These are phyloP conservation scores for Tolypocladium amazonense DNA, from an alignment of 2,329 filamentous ascomycete genomes.

Conservation along the genomic window DNA sequence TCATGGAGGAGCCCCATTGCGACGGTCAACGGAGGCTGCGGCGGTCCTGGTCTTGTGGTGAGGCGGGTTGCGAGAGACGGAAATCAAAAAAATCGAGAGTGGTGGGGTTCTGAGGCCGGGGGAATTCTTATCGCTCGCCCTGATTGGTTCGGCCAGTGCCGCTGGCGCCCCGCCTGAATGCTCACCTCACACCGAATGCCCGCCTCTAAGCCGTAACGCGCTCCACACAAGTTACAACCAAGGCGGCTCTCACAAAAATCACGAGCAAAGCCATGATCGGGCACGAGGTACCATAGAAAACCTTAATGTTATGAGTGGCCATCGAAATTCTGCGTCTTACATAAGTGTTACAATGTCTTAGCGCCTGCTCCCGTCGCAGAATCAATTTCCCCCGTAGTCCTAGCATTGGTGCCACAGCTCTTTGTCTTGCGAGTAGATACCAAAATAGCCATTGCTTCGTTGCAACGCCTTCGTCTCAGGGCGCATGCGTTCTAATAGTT, in stretches of 20 bases:
- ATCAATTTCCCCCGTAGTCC: neutral
- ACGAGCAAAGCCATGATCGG: neutral
- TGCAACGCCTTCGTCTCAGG: neutral
- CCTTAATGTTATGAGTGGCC: neutral
- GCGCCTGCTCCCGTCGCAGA: neutral
- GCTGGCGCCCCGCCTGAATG: neutral
- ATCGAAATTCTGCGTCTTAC: neutral
- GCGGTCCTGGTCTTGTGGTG: neutral
- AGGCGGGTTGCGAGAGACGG: neutral
- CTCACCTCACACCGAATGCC: neutral
- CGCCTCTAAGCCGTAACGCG: no score
- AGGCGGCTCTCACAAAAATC: neutral
- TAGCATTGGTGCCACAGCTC: neutral
- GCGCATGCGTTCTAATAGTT: constrained; percentile 56
- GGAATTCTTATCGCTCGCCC: constrained; percentile 13
- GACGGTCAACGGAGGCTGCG: constrained; percentile 3
- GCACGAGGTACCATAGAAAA: neutral
- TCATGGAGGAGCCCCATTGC: constrained; percentile 26
- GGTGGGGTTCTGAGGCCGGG: constrained; percentile 11
- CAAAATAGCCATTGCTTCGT: neutral
- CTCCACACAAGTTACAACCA: no score
- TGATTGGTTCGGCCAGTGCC: constrained; percentile 12
- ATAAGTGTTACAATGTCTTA: neutral
- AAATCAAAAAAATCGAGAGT: constrained; percentile 18
- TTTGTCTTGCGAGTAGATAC: neutral